Evolutionary conservation across 2,329 filamentous ascomycete species (phyloP).

Genomic region (Colletotrichum gloeosporioides): DNA sequence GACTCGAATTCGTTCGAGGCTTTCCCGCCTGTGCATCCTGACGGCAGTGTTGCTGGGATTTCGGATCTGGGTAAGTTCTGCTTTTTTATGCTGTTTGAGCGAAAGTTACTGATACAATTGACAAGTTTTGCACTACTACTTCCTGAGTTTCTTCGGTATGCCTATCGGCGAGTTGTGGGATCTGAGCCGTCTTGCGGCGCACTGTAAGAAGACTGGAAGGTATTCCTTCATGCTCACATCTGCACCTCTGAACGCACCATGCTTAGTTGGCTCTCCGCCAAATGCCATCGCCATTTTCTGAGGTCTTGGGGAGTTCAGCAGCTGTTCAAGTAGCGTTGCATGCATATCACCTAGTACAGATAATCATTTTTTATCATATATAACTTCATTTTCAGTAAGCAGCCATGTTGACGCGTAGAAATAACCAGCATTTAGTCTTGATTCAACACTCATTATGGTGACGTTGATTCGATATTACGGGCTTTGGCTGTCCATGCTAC

Average conservation of each 20-base stretch:
- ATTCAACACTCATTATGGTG: neutral
- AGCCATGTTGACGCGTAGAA: neutral
- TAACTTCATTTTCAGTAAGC: neutral
- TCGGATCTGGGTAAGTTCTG: slow-evolving; percentile 42
- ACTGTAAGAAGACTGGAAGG: slow-evolving; percentile 55
- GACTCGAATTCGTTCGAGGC: slow-evolving; percentile 70
- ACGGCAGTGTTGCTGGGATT: slow-evolving; percentile 37
- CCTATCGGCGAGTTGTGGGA: slow-evolving; percentile 62
- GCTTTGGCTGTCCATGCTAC: neutral
- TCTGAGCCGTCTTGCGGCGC: slow-evolving; percentile 55
- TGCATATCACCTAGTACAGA: neutral
- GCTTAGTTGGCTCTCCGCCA: slow-evolving; percentile 53
- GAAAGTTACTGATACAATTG: neutral
- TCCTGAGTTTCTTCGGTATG: slow-evolving; percentile 58
- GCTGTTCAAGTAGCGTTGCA: neutral
- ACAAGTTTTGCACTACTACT: slow-evolving; percentile 50
- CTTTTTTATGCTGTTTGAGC: accelerated
- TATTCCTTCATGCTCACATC: slow-evolving; percentile 70
- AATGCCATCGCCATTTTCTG: slow-evolving; percentile 54
- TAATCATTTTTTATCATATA: neutral
- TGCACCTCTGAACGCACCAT: slow-evolving; percentile 62
- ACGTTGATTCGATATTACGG: neutral
- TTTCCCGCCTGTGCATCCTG: slow-evolving; percentile 57
- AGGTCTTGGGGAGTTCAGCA: neutral
- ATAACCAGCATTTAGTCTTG: neutral